Base-by-base conservation (phyloP, 2,329 filamentous ascomycete genomes). In the Curvularia hawaiiensis region DNA sequence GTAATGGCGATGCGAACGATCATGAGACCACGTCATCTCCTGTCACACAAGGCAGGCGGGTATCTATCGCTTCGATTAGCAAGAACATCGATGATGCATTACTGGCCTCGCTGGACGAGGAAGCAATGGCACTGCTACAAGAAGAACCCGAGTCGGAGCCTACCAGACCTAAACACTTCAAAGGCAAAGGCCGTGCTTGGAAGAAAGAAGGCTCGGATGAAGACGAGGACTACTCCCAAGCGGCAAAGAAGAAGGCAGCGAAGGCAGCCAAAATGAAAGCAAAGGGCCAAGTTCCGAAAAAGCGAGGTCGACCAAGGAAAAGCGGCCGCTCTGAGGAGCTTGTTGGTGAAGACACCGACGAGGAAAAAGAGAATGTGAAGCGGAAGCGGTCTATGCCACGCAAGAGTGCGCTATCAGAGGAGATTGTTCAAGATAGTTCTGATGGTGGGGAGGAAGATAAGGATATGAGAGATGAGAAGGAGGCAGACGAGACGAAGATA, bases 161-260 rank as follows among this genome's bases (percentile, higher is more conserved):
- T 30, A 18, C 55, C 3, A 49, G 40, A 35, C 62, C 63, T n/a
- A 70, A 68, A 46, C 67, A 73, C 44, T 73, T 69, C 63, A 73
- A 73, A 43, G 68, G 69, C 31, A 73, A 72, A 57, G 70, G 71
- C 8, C 60, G 71, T 16, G 68, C 68, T 6, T 72, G 69, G 68
- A 71, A 70, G 55, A 73, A 73, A 50, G 68, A 70, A 14, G 65
- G 64, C 2, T 68, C 69, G 4, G 71, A 73, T 24, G 72, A 73
- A 52, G 72, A 74, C 43, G 59, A 71, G 28, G 69, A 73, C 26
- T 69, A 70, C 49, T 67, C 61, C 11, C 41, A 56, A 8, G 59
- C 61, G 20, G 69, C 62, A 45, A 65, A 59, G 58, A 72, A 62
- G 52, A 65, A 65, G 45, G 56, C 54, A 48, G 62, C 59, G 35